These are phyloP conservation scores for Lecanoromycetidae sp. DNA, from an alignment of 2,329 filamentous ascomycete species.

Conservation along the genomic window DNA sequence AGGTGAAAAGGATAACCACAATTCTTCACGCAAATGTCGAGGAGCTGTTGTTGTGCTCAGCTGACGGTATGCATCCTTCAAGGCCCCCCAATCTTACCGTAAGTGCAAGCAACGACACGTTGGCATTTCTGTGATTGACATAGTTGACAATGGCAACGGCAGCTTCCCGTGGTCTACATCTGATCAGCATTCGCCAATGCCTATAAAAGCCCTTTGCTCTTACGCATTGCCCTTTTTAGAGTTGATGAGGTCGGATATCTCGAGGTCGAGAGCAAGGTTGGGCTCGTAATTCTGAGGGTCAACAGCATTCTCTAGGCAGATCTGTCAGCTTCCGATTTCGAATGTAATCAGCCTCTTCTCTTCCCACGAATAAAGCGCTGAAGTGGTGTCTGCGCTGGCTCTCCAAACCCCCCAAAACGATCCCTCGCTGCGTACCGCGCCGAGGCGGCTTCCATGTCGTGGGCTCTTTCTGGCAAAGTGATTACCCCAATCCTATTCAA, in stretches of 20 bases:
- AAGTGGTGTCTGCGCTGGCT: slow-evolving; percentile 69
- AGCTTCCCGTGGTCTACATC: slow-evolving; percentile 71
- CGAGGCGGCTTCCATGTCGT: slow-evolving; percentile 77
- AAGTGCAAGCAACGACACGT: slow-evolving; percentile 80
- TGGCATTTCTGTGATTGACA: slow-evolving; percentile 94
- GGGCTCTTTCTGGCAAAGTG: not conserved
- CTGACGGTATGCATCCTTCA: not conserved
- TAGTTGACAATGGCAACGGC: slow-evolving; percentile 85
- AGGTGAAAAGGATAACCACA: slow-evolving; percentile 98
- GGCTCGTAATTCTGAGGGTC: slow-evolving; percentile 97
- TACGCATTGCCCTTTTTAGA: slow-evolving; percentile 86
- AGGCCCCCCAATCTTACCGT: slow-evolving; percentile 37
- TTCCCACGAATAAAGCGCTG: slow-evolving; percentile 83
- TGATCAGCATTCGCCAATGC: too few relatives aligned
- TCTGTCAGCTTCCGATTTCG: slow-evolving; percentile 9
- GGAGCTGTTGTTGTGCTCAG: slow-evolving; percentile 42
- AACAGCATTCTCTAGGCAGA: slow-evolving; percentile 64
- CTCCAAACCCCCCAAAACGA: slow-evolving; percentile 73
- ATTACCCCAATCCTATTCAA: too few relatives aligned
- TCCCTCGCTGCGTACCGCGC: slow-evolving; percentile 91
- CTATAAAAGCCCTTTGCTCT: slow-evolving; percentile 24
- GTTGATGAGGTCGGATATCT: slow-evolving; percentile 94
- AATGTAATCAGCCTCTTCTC: not conserved
- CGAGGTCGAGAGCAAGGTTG: slow-evolving; percentile 88
- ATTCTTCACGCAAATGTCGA: slow-evolving; percentile 99